Evolutionary conservation across 192 early-diverging fungal species (phyloP).

Genomic region (Entomortierella lignicola): DNA sequence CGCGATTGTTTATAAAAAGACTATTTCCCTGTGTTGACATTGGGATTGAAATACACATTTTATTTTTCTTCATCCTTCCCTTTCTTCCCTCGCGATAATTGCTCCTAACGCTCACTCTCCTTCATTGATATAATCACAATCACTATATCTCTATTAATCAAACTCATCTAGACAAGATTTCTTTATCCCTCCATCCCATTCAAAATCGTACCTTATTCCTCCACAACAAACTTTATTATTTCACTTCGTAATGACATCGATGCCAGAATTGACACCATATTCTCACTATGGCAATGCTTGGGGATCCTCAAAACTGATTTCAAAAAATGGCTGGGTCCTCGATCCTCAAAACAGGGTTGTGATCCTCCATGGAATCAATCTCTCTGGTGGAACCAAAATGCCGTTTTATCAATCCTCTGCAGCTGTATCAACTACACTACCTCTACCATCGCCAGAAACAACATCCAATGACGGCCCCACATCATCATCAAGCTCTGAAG

Average conservation of each 20-base stretch:
- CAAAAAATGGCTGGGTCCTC: slow-evolving; percentile 58
- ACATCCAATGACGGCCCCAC: too few species aligned
- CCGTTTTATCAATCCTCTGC: slow-evolving; percentile 50
- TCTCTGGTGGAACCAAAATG: slow-evolving; percentile 66
- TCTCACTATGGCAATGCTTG: slow-evolving; percentile 35
- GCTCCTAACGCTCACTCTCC: too few species aligned
- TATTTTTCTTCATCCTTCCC: background rate
- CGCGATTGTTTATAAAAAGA: background rate
- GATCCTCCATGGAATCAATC: slow-evolving; percentile 66
- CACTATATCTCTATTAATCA: too few species aligned
- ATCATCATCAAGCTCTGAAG: too few species aligned
- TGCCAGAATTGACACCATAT: slow-evolving; percentile 15
- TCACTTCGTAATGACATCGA: slow-evolving; percentile 8
- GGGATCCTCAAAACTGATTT: slow-evolving; percentile 21
- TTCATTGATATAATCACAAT: too few species aligned
- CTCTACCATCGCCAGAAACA: too few species aligned
- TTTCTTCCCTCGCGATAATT: too few species aligned
- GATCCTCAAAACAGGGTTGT: slow-evolving; percentile 61
- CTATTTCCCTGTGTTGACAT: too few species aligned
- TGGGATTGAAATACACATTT: background rate
- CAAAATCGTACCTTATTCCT: too few species aligned
- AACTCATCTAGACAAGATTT: too few species aligned
- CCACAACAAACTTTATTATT: too few species aligned
- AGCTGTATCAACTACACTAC: background rate
- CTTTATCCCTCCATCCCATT: background rate